Evolutionary conservation across 305 asterid species (phyloP), one percentile per base, ranked within the genome.

Genomic region (Withania somnifera): DNA sequence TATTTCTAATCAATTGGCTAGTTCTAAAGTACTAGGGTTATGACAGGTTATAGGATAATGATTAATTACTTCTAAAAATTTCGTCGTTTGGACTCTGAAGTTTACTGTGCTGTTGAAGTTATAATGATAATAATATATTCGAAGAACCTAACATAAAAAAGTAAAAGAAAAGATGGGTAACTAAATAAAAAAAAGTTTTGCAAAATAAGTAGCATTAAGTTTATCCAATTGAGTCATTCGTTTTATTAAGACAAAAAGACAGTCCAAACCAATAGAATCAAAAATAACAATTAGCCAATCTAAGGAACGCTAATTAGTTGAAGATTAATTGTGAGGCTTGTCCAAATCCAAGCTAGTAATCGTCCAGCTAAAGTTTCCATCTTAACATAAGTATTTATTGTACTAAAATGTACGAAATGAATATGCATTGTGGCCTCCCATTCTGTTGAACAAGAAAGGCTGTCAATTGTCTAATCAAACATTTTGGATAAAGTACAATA

Each of bases 351-450:
- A 26, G 81, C 66, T 78, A 24, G 57, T 76, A n/a, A n/a, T n/a
- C 66, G 78, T 54, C 82, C 77, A 9, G 61, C 53, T 15, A 85
- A 63, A 79, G 61, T 26, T 22, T 52, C 85, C 57, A 57, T 57
- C 40, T 63, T 32, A 57, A 19, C 11, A 51, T 56, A 57, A 24
- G 36, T 52, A 36, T 60, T 32, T 61, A 57, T 60, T 34, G 68
- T n/a, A 42, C 54, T 60, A 34, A 57, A 69, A 81, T n/a, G 22
- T 34, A 28, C 17, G 24, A 50, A 47, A 6, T 17, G 47, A 7
- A 51, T 38, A 63, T 53, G 79, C 68, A 75, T 81, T 69, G 87
- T 69, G 86, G 88, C 81, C 83, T 67, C 22, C 88, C 83, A 83
- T 57, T 82, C 82, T 79, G 83, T 83, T 63, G 20, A 71, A 24